A percentile compares a stretch with the other conserved stretches of the same genome.
These are phyloP conservation scores for Tulasnella sp. DNA, from an alignment of 768 basidiomycete genomes.

Conservation along the genomic window DNA sequence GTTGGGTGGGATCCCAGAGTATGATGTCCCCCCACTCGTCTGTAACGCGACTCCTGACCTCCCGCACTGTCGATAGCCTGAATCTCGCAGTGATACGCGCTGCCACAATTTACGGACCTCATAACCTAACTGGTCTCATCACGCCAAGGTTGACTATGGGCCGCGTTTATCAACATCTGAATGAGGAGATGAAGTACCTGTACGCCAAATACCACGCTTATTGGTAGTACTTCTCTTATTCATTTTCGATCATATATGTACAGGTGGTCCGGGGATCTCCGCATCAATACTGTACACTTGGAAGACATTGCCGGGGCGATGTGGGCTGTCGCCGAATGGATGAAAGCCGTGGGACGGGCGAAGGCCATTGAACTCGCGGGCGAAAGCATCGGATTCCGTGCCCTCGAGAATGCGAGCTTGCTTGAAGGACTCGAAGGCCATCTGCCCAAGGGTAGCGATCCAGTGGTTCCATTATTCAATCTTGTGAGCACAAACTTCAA, in stretches of 20 bases:
- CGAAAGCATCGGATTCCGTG: conserved; percentile 48
- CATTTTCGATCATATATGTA: background rate
- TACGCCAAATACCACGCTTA: conserved; percentile 29
- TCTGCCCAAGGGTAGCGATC: conserved; percentile 42
- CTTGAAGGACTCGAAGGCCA: conserved; percentile 50
- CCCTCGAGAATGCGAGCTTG: conserved; percentile 61
- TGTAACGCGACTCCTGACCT: background rate
- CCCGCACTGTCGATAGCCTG: background rate
- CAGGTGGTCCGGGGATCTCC: conserved; percentile 58
- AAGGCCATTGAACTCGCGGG: conserved; percentile 58
- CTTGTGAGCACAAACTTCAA: conserved; percentile 38
- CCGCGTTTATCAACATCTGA: conserved; percentile 69
- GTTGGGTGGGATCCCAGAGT: conserved; percentile 66
- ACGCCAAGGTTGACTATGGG: conserved; percentile 62
- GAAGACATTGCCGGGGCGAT: conserved; percentile 69
- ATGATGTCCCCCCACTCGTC: conserved; percentile 20
- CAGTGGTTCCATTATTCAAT: conserved; percentile 73
- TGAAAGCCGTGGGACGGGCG: conserved; percentile 47
- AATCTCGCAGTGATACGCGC: conserved; percentile 41
- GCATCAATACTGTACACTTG: conserved; percentile 56
- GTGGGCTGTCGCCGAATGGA: conserved; percentile 74
- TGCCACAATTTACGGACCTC: conserved; percentile 73
- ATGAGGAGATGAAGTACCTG: conserved; percentile 81
- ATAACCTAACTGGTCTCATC: conserved; percentile 62
- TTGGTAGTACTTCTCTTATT: conserved; percentile 7